Base-by-base conservation (phyloP, 2,329 filamentous ascomycete species). In the Emmonsiellopsis sp. region DNA sequence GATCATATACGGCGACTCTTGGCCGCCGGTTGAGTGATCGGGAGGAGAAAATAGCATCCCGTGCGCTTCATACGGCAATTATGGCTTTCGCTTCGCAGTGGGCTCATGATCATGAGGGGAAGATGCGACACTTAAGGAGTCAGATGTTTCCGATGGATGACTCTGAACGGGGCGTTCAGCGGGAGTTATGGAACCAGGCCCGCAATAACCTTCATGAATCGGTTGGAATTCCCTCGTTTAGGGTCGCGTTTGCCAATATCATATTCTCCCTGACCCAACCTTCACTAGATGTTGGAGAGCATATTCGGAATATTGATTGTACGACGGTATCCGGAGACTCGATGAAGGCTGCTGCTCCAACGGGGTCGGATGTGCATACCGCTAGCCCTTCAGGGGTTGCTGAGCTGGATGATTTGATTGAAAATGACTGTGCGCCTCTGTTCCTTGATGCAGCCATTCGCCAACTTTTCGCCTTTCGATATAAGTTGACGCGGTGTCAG, bases 51-150 rank as follows among this genome's bases (percentile, higher is more conserved):
- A 63, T 64, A 5, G 71, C 70, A 4, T 65, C 68, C 2, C 67
- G 66, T 48, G 71, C 71, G 7, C 62, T 75, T 36, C 71, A 74
- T 55, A 56, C 69, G 6, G 64, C 71, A 0, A 72, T 75, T 36
- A 71, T 73, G 58, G 66, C 72, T 2, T 75, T 74, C 52, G 71
- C 72, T 32, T 70, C 69, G 5, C 72, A 75, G 56, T 74, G 72
- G 71, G 57, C 61, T 42, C 37, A 40, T 40, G 37, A 40, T 14
- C 37, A 40, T 14, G 42, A 53, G 51, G 43, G 44, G 42, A 53
- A 37, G 21, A 33, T 21, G 32, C 43, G 42, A 32, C 14, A 53
- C 14, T 60, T 60, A 14, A 54, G 60, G 54, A 47, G 5, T 34
- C 55, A 2, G 53, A 57, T 2, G 45, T 56, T 11, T 51, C 49